Base-by-base conservation (phyloP, 2,329 filamentous ascomycete species). In the Paecilomyces formosus region DNA sequence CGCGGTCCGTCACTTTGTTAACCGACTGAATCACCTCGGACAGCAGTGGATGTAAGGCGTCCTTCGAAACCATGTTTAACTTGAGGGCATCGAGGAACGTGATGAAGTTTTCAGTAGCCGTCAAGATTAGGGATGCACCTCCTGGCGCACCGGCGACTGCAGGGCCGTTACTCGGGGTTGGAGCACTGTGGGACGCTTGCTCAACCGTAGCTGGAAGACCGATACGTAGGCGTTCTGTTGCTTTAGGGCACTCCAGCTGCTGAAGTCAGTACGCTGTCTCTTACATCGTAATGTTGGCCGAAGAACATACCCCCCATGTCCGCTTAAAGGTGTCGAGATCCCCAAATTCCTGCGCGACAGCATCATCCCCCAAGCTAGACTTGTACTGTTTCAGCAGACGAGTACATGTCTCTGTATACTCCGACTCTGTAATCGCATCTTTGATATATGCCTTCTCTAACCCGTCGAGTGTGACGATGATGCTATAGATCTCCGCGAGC, bases 41-140 rank as follows among this genome's bases (percentile, higher is more conserved):
- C 1, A 99, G 82, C 21, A 99, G 80, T 3, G 94, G 94, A 70
- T 99, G 95, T n/a, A 99, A 80, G 62, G 94, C 92, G 73, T 97
- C 93, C 71, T 99, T 99, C 54, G 93, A 93, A 11, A 96, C 81
- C 68, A 97, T 85, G 52, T 93, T 92, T 57, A 99, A 85, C 71
- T 92, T 92, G 66, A 99, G 83, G 15, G 94, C 95, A 71, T 99
- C 94, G 56, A 99, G 84, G 70, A 99, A 93, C 0, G 94, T 99
- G 74, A 99, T 99, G 74, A 99, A 99, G 73, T 97, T 95, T 74
- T 99, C 92, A 0, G 93, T 97, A 1, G 94, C 94, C 63, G 93
- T 88, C 50, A 95, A 79, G 59, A 97, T 95, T 35, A 97, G 76
- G 52, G 82, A 82, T 52, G 80, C 78, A 54, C 72, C 70, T 55